These are phyloP conservation scores for Hemerocallis citrina DNA, from an alignment of 106 monocot genomes.

Conservation along the genomic window DNA sequence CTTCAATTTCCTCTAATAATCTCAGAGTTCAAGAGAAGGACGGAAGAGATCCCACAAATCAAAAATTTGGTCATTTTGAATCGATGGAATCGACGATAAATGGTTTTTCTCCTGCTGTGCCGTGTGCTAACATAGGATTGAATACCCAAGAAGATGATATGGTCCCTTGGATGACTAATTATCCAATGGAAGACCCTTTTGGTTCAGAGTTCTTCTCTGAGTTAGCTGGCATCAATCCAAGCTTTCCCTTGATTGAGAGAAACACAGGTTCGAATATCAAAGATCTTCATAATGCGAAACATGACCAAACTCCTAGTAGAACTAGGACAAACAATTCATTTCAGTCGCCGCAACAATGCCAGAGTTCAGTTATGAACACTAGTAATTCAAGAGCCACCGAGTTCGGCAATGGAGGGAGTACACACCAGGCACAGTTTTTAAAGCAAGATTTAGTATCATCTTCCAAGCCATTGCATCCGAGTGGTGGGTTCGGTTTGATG, in stretches of 20 bases:
- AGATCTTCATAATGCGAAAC: slow-evolving; percentile 1
- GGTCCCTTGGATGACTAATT: slow-evolving; percentile 63
- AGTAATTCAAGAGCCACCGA: slow-evolving; percentile 8
- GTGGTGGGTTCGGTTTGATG: slow-evolving; percentile 19
- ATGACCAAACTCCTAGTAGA: neutral
- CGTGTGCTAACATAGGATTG: neutral
- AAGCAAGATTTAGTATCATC: slow-evolving; percentile 10
- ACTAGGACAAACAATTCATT: slow-evolving; percentile 12
- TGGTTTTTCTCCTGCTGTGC: slow-evolving; percentile 9
- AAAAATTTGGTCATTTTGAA: slow-evolving; percentile 5
- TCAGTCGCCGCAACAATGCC: slow-evolving; percentile 21
- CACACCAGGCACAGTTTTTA: slow-evolving; percentile 4
- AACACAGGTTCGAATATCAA: neutral
- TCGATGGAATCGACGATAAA: slow-evolving; percentile 1
- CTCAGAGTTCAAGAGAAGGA: slow-evolving; percentile 27
- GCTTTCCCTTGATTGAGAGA: slow-evolving; percentile 6
- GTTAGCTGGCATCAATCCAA: slow-evolving; percentile 10
- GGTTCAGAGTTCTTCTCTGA: slow-evolving; percentile 52
- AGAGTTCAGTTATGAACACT: slow-evolving; percentile 3
- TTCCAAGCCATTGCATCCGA: slow-evolving; percentile 4
- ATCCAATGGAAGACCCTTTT: slow-evolving; percentile 47
- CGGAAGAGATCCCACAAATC: neutral
- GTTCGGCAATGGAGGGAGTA: neutral
- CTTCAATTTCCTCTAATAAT: neutral
- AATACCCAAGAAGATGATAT: slow-evolving; percentile 30